phyloP scores from a whole-genome alignment of 495 filamentous ascomycete genomes.

The Hypoxylon crocopeplum region DNA sequence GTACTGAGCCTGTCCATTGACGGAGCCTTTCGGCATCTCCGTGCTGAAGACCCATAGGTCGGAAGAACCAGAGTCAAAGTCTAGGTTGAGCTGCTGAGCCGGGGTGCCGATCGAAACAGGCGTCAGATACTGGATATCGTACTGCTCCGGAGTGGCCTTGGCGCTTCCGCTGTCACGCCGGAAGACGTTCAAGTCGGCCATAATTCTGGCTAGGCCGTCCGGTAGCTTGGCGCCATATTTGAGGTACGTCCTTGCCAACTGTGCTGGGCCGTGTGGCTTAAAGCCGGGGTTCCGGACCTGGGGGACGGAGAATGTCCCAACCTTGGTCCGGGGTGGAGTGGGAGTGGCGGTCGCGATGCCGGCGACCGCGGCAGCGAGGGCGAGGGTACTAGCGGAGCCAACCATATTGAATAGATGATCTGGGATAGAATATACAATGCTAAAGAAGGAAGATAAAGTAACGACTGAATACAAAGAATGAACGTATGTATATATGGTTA shows the following conservation, averaged over 20 bases:
- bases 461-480: slow-evolving; percentile 20
- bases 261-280: slow-evolving; percentile 59
- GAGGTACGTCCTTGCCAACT: slow-evolving; percentile 61
- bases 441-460: slow-evolving; percentile 3
- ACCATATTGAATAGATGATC: slow-evolving; percentile 28
- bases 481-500: slow-evolving; percentile 16
- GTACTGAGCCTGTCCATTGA: slow-evolving; percentile 62
- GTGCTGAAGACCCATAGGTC: slow-evolving; percentile 64
- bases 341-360: slow-evolving; percentile 33
- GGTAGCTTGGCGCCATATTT: slow-evolving; percentile 59
- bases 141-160: slow-evolving; percentile 59
- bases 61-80: slow-evolving; percentile 75
- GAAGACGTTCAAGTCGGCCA: slow-evolving; percentile 34
- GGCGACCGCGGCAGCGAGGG: slow-evolving; percentile 31
- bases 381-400: slow-evolving; percentile 23
- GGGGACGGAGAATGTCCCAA: slow-evolving; percentile 34
- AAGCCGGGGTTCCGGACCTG: slow-evolving; percentile 46
- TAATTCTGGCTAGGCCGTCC: slow-evolving; percentile 39
- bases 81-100: slow-evolving; percentile 63
- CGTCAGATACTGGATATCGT: slow-evolving; percentile 68
- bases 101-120: slow-evolving; percentile 65
- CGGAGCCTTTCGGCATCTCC: slow-evolving; percentile 49
- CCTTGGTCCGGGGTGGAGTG: slow-evolving; percentile 19
- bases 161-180: slow-evolving; percentile 55
- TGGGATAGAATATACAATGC: slow-evolving; percentile 12